Evolutionary conservation across 495 filamentous ascomycete species (phyloP), one percentile per base, ranked within the genome.

Genomic region (Penicillium pancosmium): DNA sequence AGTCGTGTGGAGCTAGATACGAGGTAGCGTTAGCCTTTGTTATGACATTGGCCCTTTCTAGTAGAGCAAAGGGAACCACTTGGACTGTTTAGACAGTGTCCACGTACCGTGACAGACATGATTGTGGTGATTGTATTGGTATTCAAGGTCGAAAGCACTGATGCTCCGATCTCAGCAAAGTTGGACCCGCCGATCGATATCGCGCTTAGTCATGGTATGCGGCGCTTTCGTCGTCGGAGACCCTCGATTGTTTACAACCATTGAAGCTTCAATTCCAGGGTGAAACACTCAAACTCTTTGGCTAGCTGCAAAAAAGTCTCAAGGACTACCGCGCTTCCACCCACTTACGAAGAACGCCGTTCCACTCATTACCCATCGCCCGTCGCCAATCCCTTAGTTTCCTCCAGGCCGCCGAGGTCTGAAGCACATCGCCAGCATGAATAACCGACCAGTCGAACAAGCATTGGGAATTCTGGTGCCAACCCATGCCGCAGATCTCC

Each of bases 1-100:
- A 16, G 86, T 89, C 43, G 94, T 98, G 78, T 97, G 92, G 11
- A 98, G 83, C 73, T 94, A 85, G 62, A 83, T 78, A 82, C 84
- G 23, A 9, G 1, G 4, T 9, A 44, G 25, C 21, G 44, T 63
- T 34, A 66, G 54, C 25, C 33, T 7, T 19, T 8, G n/a, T 12
- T 3, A 12, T 1, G 10, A 10, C 0, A 12, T 12, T 48, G 11
- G 1, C 5, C 21, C 21, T 27, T 13, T 23, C 10, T n/a, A n/a
- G 11, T 23, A n/a, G 23, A 48, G 6, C 5, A 2, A 16, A 5
- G 34, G 19, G 36, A 51, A 36, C 35, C 10, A 27, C 46, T 7
- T 13, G 2, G 9, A 31, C 7, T 33, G 34, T 27, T 46, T 5
- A 12, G 5, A 34, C 18, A 48, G 2, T 10, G 16, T 31, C 2